Evolutionary conservation across 768 basidiomycete genomes (phyloP).

Genomic region (Lactarius trivialis): DNA sequence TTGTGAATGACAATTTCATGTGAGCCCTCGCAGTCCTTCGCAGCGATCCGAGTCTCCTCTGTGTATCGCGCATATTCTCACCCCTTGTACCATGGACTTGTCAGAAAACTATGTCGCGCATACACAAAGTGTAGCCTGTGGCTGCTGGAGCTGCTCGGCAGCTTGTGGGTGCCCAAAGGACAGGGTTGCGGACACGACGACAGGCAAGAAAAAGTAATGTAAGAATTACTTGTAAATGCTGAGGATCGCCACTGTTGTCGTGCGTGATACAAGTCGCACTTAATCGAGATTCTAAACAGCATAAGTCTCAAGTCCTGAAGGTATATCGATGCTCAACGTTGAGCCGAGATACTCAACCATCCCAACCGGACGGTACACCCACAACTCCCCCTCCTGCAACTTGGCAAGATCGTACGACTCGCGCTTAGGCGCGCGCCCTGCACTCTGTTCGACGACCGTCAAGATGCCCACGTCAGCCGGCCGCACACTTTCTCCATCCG

Average conservation of each 20-base stretch:
- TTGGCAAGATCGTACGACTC: constrained; percentile 38
- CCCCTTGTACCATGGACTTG: too few relatives aligned
- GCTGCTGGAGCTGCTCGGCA: too few relatives aligned
- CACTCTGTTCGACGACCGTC: constrained; percentile 50
- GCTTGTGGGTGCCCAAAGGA: too few relatives aligned
- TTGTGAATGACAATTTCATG: constrained; percentile 1
- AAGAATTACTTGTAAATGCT: too few relatives aligned
- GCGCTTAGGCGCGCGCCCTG: constrained; percentile 36
- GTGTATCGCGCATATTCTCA: too few relatives aligned
- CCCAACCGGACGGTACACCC: constrained; percentile 50
- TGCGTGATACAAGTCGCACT: too few relatives aligned
- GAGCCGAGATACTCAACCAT: constrained; percentile 33
- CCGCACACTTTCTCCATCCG: constrained; percentile 32
- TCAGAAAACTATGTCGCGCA: too few relatives aligned
- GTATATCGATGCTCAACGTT: constrained; percentile 20
- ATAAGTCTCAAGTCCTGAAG: constrained; percentile 7
- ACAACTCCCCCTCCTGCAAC: constrained; percentile 46
- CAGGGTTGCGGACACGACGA: too few relatives aligned
- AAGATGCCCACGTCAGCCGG: constrained; percentile 39
- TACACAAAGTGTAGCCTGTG: too few relatives aligned
- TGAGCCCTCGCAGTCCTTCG: not conserved
- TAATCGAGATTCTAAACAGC: not conserved
- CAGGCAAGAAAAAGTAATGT: too few relatives aligned
- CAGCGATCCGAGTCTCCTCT: too few relatives aligned
- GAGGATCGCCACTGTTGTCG: too few relatives aligned